Conservation (phyloP, 2,329 filamentous ascomycete genomes). For the Chaetomium sp. region DNA sequence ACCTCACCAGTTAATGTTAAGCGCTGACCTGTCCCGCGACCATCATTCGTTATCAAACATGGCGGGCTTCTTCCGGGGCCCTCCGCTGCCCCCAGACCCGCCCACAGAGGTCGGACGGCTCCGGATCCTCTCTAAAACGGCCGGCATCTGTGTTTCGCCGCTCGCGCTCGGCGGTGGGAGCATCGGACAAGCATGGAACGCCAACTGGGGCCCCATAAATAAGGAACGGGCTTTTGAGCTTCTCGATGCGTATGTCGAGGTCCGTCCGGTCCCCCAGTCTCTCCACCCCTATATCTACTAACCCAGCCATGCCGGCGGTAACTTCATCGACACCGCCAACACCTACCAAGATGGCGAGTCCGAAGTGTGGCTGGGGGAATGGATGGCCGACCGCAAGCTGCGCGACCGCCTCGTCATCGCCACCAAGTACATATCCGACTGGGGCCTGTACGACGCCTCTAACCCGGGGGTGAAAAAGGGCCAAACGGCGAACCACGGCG, state of each 20-base stretch:
- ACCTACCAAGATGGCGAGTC: constrained; percentile 61
- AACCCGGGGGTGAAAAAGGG: background rate
- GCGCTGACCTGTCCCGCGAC: background rate
- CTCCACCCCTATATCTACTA: background rate
- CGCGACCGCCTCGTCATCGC: constrained; percentile 58
- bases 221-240: constrained; percentile 36
- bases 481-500: constrained; percentile 44
- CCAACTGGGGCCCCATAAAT: constrained; percentile 32
- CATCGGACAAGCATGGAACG: constrained; percentile 35
- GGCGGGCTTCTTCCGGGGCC: background rate
- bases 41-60: background rate
- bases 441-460: constrained; percentile 37
- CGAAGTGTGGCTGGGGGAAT: constrained; percentile 60
- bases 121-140: constrained; percentile 53
- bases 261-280: no score
- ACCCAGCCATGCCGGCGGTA: constrained; percentile 52
- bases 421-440: constrained; percentile 58
- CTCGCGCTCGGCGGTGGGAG: constrained; percentile 58
- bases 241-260: constrained; percentile 33
- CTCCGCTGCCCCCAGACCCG: constrained; percentile 10
- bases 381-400: constrained; percentile 52
- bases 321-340: constrained; percentile 68
- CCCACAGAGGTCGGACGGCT: constrained; percentile 55
- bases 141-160: constrained; percentile 55
- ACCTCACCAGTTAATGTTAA: background rate